These are phyloP conservation scores for Flaveria brownii DNA, from an alignment of 129 eudicot species.

Conservation along the genomic window DNA sequence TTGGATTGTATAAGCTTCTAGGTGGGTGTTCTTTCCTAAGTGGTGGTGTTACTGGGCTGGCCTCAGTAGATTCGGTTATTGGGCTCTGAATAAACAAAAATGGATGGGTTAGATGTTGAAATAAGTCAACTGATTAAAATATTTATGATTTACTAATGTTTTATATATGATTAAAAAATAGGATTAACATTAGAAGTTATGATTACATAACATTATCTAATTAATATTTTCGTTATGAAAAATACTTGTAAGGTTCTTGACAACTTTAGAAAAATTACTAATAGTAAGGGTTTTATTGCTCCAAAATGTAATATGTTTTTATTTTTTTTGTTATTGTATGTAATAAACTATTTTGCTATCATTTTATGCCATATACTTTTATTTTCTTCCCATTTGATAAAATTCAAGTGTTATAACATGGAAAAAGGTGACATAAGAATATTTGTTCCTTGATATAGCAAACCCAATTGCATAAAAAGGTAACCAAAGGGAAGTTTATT, in stretches of 20 bases:
- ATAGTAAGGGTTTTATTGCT: too few species aligned
- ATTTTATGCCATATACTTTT: background rate
- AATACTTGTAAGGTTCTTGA: too few species aligned
- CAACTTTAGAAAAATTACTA: too few species aligned
- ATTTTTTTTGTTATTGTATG: background rate
- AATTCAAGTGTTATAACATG: too few species aligned
- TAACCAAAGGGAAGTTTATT: background rate
- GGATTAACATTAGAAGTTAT: background rate
- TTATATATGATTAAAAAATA: background rate
- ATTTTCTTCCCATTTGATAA: background rate
- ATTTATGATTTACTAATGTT: background rate
- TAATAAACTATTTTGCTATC: background rate
- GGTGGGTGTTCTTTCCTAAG: slow-evolving; percentile 60
- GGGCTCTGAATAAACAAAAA: slow-evolving; percentile 41
- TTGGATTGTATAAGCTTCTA: slow-evolving; percentile 43
- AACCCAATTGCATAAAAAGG: background rate
- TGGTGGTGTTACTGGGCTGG: slow-evolving; percentile 75
- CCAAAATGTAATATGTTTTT: background rate
- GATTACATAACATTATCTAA: background rate
- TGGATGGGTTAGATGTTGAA: background rate
- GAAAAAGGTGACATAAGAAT: background rate
- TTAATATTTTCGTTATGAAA: too few species aligned
- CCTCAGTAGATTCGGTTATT: slow-evolving; percentile 50
- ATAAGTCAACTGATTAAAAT: background rate
- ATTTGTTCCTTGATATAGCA: background rate